Evolutionary conservation across 129 eudicot species (phyloP).

Genomic region (Arctium minus): DNA sequence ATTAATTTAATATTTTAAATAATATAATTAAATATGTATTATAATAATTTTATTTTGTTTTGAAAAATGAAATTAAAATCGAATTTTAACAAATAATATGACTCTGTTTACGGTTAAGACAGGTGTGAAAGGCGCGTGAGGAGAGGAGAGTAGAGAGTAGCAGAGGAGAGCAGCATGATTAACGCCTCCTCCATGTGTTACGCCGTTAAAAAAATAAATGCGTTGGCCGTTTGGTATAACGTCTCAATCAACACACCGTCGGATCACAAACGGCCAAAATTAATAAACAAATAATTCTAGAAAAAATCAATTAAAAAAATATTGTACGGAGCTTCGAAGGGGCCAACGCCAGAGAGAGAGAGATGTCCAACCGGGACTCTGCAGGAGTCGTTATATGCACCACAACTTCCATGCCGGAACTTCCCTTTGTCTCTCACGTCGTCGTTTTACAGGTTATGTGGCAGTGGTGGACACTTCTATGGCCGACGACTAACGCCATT

Average conservation of each 20-base stretch:
- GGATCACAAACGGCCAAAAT: constrained; percentile 24
- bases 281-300: constrained; percentile 1
- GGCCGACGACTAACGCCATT: constrained; percentile 39
- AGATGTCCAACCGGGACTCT: not conserved
- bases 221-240: constrained; percentile 42
- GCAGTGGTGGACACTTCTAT: constrained; percentile 28
- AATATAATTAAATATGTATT: too few relatives aligned
- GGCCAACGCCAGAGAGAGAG: constrained; percentile 20
- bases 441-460: constrained; percentile 26
- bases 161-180: not conserved
- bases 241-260: constrained; percentile 52
- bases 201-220: not conserved
- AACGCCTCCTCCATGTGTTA: not conserved
- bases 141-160: not conserved
- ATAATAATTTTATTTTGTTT: not conserved
- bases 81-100: not conserved
- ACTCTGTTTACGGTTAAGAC: not conserved
- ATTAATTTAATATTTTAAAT: too few relatives aligned
- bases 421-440: constrained; percentile 36
- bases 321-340: constrained; percentile 24
- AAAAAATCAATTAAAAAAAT: not conserved
- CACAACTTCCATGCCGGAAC: constrained; percentile 38
- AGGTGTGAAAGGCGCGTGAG: not conserved
- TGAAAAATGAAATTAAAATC: not conserved
- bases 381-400: constrained; percentile 33